Conservation (phyloP, 441 rosid species). For the Brassica balearica region DNA sequence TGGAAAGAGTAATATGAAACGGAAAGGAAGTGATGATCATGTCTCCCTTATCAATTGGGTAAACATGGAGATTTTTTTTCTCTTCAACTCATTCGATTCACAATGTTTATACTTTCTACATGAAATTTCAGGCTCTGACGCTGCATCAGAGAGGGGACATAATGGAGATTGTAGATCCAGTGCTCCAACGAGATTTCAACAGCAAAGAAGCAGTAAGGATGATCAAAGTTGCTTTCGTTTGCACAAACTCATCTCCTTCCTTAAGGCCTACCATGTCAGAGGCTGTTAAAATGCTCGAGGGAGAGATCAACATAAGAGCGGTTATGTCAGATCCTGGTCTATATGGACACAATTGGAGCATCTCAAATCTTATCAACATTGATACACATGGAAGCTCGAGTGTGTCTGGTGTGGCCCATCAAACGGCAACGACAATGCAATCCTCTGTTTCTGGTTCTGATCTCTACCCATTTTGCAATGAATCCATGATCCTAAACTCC, state of each 20-base stretch:
- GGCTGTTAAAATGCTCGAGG: neutral
- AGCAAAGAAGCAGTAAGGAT: neutral
- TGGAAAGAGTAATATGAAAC: conserved; percentile 44
- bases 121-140: neutral
- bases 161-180: neutral
- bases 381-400: neutral
- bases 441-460: neutral
- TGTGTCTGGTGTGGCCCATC: neutral
- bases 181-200: neutral
- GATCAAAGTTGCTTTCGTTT: too few relatives aligned
- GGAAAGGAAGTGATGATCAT: conserved; percentile 24
- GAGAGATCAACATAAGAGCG: neutral
- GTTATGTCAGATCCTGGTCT: neutral
- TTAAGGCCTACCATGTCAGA: neutral
- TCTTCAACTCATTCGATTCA: neutral
- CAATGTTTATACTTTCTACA: neutral
- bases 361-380: neutral
- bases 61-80: neutral
- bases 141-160: neutral
- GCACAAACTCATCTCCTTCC: neutral
- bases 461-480: neutral
- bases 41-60: conserved; percentile 56
- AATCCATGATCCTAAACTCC: neutral
- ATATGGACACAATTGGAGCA: neutral
- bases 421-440: neutral